Evolutionary conservation across 192 early-diverging fungal species (phyloP), one percentile per base, ranked within the genome.

Genomic region (Coemansia sp.): DNA sequence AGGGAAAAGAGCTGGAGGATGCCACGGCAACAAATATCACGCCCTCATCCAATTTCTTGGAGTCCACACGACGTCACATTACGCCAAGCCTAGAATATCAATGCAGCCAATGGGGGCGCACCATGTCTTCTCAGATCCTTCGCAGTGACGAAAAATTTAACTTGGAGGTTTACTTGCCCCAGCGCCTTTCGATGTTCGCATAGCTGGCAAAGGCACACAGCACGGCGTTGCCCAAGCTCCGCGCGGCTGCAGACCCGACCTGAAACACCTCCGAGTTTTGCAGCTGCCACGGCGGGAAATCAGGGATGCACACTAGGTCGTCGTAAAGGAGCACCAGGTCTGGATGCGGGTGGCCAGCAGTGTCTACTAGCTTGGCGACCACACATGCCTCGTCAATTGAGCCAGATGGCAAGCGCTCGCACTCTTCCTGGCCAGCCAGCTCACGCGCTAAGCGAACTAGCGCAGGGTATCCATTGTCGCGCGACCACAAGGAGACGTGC

Each of bases 211-310:
- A 65, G 21, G 77, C 71, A 21, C 62, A 41, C 38, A 55, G 65
- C 47, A 64, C 53, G 8, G 65, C 72, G 12, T 66, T 68, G 47
- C 70, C 77, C 18, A 79, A 61, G 39, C 72, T 64, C 21, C 64
- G 55, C 16, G 47, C 64, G 18, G 52, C 59, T 2, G 48, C 25
- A 11, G 71, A 39, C 3, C 62, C 47, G 7, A 67, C 55, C 61
- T 79, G 76, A 43, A 70, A 69, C 56, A 79, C 68, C 71, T 79
- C 76, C 6, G 71, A 53, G 64, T 67, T 70, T 62, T 79, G 77
- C 68, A 79, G 41, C 65, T 79, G 71, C 77, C 77, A 79, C 34
- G 77, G 77, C 48, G 77, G 77, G 37, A 79, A 79, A 56, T 79
- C 77, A 31, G 71, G 68, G 16, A 79, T 52, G 61, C 72, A 73